Evolutionary conservation across 108 stramenopile genomes (phyloP), one percentile per base, ranked within the genome.

Genomic region (Nitzschia sp.): DNA sequence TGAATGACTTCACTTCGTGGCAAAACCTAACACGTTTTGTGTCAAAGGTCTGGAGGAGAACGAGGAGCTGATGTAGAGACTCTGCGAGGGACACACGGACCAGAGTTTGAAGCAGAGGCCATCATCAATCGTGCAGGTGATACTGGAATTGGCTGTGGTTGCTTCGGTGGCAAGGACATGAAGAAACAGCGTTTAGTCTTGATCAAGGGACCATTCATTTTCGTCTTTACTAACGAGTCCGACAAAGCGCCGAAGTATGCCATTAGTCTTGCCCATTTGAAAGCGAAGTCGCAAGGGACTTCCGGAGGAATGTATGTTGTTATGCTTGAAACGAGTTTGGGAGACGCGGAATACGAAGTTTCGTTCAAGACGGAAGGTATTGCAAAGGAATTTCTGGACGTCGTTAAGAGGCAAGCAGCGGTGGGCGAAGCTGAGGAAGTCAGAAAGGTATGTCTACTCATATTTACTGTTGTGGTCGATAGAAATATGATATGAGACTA

Each of bases 141-240:
- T 21, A 26, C 27, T 28, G 48, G 36, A 16, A 66, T 68, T 63
- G 80, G 69, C 22, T 80, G 76, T 48, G 80, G 71, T 47, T 79
- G 75, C 56, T 75, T 69, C 22, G 77, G 77, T 22, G 79, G 72
- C 26, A 58, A 66, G n/a, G 68, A 64, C 9, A 54, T 26, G 16
- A 45, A 23, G 19, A 76, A 72, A 30, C 84, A 85, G 26, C 68
- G 73, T 28, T 79, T 79, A 34, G 32, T 93, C 6, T 71, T 93
- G 27, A 80, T 93, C 73, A 93, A 93, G 75, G 92, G 92, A 38
- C 84, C 83, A 25, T 87, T 87, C 45, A 83, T 84, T 65, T 93
- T 93, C 64, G 88, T 93, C 0, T 93, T 75, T 67, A 55, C 56
- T 0, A 73, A 77, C 29, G 89, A 87, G 45, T 66, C 69, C 1